Base-by-base conservation (phyloP, 139 green algal genomes). In the Picochlorum sp. region DNA sequence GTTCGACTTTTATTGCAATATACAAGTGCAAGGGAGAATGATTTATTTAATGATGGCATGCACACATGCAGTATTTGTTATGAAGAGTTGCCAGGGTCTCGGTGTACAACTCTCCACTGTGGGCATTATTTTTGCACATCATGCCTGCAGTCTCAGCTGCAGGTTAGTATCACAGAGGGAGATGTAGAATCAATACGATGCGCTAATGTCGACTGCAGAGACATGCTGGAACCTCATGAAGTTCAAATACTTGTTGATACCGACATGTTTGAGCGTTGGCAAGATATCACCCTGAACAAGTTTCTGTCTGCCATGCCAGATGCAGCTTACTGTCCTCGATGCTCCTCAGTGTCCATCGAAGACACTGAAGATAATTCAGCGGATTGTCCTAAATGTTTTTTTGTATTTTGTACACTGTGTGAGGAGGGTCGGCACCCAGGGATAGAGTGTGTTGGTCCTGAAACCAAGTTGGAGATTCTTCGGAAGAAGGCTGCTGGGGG, bases 291-390 rank as follows among this genome's bases (percentile, higher is more conserved):
- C 58, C 80, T 95, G 60, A 68, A 86, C 68, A 75, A 76, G 20
- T 79, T 82, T 13, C 74, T 95, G 26, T 81, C 86, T 73, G 57
- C 58, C 5, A 96, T 96, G 88, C 45, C 71, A 56, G 88, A 93
- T 58, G 65, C 89, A 24, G 76, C 85, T 13, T 92, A 90, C 77
- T 96, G 89, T 78, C 89, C 89, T 0, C 77, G 87, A 20, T 96
- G 89, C 73, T 68, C 73, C 16, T 58, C 68, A 2, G 24, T 81
- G 4, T 77, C 58, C 55, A 55, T 96, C 16, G 87, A 95, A 71
- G 86, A 94, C 63, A 18, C 41, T 18, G 20, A 10, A 0, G 85
- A 90, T 65, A 78, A 85, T 72, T 91, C 78, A 56, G 80, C 78
- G 2, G 79, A 88, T 66, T 95, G 85, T 71, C 41, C 76, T 45